phyloP scores from a whole-genome alignment of 2,329 filamentous ascomycete genomes.

The Hymenoscyphus fructigenus region DNA sequence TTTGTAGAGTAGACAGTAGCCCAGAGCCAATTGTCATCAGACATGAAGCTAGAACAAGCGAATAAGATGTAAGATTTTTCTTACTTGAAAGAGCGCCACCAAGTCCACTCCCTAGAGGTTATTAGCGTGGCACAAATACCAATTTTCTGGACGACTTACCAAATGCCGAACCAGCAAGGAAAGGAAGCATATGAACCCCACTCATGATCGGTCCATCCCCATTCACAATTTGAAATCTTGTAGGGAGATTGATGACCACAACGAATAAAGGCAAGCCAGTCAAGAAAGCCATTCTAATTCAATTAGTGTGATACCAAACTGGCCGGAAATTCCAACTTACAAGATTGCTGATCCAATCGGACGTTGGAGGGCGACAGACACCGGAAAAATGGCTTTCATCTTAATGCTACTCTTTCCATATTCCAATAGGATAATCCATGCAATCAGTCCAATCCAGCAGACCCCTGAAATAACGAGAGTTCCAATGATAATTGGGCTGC shows the following conservation, averaged over 20 bases:
- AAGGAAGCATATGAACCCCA: conserved; percentile 8
- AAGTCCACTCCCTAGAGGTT: background rate
- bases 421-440: background rate
- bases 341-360: conserved; percentile 8
- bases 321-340: background rate
- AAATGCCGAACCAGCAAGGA: conserved; percentile 5
- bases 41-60: background rate
- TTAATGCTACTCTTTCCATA: too few relatives aligned
- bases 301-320: background rate
- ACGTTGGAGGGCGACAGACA: background rate
- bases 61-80: conserved; percentile 9
- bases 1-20: conserved; percentile 5
- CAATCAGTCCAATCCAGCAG: background rate
- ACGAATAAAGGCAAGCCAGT: conserved; percentile 9
- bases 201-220: background rate
- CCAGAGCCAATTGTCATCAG: conserved; percentile 10
- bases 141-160: background rate
- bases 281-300: background rate
- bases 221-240: conserved; percentile 12
- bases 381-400: conserved; percentile 1
- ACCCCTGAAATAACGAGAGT: background rate
- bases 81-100: conserved; percentile 7
- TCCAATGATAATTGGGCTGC: background rate
- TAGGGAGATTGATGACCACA: conserved; percentile 9
- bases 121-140: too few relatives aligned